These are phyloP conservation scores for Adansonia gregorii DNA, from an alignment of 441 rosid genomes.

Conservation along the genomic window DNA sequence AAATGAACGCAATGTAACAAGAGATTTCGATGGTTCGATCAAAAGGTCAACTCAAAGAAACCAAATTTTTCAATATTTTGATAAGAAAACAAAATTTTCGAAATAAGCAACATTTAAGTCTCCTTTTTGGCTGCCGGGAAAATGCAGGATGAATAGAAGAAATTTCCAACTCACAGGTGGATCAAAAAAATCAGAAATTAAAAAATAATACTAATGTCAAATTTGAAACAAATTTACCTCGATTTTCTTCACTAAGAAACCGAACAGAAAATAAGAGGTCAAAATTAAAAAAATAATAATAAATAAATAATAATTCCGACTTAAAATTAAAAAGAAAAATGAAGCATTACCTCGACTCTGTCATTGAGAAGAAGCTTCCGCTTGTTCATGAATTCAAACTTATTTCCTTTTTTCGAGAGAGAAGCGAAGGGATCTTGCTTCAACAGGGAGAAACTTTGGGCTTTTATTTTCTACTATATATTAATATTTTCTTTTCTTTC, in stretches of 20 bases:
- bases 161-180: not conserved
- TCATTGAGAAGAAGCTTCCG: constrained; percentile 30
- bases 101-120: not conserved
- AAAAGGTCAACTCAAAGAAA: not conserved
- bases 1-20: constrained; percentile 5
- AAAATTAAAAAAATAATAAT: not conserved
- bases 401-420: not conserved
- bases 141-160: constrained; percentile 10
- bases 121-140: constrained; percentile 16
- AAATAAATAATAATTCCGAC: not conserved
- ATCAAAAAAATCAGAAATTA: not conserved
- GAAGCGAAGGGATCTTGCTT: not conserved
- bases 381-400: constrained; percentile 24
- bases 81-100: not conserved
- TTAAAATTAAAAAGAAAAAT: not conserved
- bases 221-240: constrained; percentile 2
- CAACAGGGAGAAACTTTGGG: not conserved
- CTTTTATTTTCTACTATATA: not conserved
- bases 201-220: not conserved
- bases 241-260: not conserved
- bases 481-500: not conserved
- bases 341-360: constrained; percentile 20
- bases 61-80: not conserved
- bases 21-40: not conserved
- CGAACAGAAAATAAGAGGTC: not conserved